Evolutionary conservation across 1,139 yeast species (phyloP), one percentile per base, ranked within the genome.

Genomic region (Pneumocystis wakefieldiae): DNA sequence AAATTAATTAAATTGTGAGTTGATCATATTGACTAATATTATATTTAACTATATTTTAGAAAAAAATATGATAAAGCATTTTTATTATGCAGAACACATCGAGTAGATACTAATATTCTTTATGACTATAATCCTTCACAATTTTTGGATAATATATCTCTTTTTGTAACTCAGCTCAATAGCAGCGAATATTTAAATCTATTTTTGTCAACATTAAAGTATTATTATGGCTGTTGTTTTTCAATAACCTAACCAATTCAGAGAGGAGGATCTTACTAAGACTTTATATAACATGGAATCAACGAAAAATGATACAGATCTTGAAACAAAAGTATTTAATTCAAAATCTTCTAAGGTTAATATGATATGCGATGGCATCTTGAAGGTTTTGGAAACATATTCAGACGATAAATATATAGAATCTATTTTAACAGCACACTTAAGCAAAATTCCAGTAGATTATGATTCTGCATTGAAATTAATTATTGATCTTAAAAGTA

Each of bases 401-500:
- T 83, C 82, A 71, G 81, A 79, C 64, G 75, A 78, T 17, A 80
- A 79, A 65, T 88, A 87, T 69, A 74, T 86, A 63, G 95, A 88
- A 73, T 83, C 95, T 1, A 82, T 87, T 32, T 80, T 94, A 64
- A 92, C 98, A 2, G 95, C 97, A 0, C 87, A 86, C 72, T 96
- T 96, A 0, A 88, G 96, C 73, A 89, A 88, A 75, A 82, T 81
- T 61, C 98, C 98, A 2, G 89, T 97, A 14, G 88, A 87, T 69
- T 78, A 90, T 64, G 81, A 78, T 53, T 85, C 83, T 57, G 97
- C 97, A 0, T 79, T 94, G 66, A 72, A 71, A 35, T 75, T 88
- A 63, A 84, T 88, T 65, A 62, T 69, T 5, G 59, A 63, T 8
- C 61, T 68, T 39, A 65, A 57, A 35, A 61, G 66, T 62, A 62